A percentile compares a stretch with the other conserved stretches of the same genome.
Evolutionary conservation across 768 basidiomycete genomes (phyloP).

Genomic region (Trametes meyenii): DNA sequence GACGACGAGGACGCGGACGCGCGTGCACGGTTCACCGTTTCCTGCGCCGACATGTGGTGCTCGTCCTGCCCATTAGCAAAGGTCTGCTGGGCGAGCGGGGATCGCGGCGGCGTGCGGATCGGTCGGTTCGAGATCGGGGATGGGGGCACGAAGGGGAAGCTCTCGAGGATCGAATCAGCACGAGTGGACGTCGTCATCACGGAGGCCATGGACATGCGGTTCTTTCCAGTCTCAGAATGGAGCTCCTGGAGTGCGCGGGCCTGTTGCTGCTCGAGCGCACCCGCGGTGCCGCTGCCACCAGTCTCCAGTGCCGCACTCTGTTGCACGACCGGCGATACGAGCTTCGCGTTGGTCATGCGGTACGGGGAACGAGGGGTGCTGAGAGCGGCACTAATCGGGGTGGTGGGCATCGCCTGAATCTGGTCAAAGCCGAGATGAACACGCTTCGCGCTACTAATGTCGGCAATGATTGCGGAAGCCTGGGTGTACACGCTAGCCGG

Average conservation of each 20-base stretch:
- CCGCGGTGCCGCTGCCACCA: slow-evolving; percentile 22
- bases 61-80: slow-evolving; percentile 35
- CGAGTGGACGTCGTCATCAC: slow-evolving; percentile 67
- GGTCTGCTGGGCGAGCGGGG: slow-evolving; percentile 66
- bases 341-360: slow-evolving; percentile 64
- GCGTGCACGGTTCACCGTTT: slow-evolving; percentile 17
- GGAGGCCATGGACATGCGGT: slow-evolving; percentile 66
- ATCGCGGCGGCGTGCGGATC: slow-evolving; percentile 72
- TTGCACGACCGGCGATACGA: slow-evolving; percentile 49
- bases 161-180: slow-evolving; percentile 84
- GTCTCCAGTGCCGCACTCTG: slow-evolving; percentile 32
- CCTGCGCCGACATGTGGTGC: slow-evolving; percentile 11
- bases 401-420: slow-evolving; percentile 28
- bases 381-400: slow-evolving; percentile 31
- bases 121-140: slow-evolving; percentile 87
- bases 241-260: slow-evolving; percentile 66
- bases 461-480: slow-evolving; percentile 46
- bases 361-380: slow-evolving; percentile 47
- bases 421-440: slow-evolving; percentile 61
- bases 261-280: slow-evolving; percentile 66
- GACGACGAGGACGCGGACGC: slow-evolving; percentile 19
- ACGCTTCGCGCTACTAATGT: slow-evolving; percentile 67
- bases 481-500: slow-evolving; percentile 68
- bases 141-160: slow-evolving; percentile 88
- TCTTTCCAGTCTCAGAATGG: slow-evolving; percentile 36